phyloP scores from a whole-genome alignment of 371 early-diverging fungal species.

The Aphelidium insulamus region DNA sequence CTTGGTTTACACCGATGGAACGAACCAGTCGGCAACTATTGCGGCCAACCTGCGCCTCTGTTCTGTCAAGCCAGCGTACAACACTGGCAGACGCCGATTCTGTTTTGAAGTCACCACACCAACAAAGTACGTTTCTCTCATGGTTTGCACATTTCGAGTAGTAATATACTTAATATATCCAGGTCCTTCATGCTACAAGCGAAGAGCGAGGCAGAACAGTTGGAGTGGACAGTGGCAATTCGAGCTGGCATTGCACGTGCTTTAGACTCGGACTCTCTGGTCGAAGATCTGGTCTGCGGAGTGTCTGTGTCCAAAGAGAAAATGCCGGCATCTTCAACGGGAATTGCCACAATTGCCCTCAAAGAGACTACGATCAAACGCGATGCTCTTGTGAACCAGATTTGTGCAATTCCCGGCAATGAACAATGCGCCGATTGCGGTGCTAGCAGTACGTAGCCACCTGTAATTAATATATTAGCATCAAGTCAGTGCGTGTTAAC shows the following conservation, averaged over 20 bases:
- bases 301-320: too few species aligned
- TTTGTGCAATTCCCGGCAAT: slow-evolving; percentile 32
- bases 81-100: slow-evolving; percentile 48
- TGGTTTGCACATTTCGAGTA: too few species aligned
- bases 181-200: slow-evolving; percentile 63
- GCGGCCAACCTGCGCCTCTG: slow-evolving; percentile 45
- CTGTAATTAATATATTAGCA: not conserved
- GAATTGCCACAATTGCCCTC: not conserved
- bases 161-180: too few species aligned
- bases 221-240: slow-evolving; percentile 57
- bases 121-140: slow-evolving; percentile 29
- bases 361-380: not conserved
- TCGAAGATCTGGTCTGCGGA: too few species aligned
- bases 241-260: slow-evolving; percentile 42
- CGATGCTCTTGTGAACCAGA: slow-evolving; percentile 3
- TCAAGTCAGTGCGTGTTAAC: too few species aligned
- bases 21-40: too few species aligned
- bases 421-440: slow-evolving; percentile 67
- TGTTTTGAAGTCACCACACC: slow-evolving; percentile 71
- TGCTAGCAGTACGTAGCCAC: slow-evolving; percentile 9
- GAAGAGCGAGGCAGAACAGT: slow-evolving; percentile 44
- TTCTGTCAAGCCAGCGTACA: slow-evolving; percentile 39
- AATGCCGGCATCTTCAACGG: too few species aligned
- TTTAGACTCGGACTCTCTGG: slow-evolving; percentile 13
- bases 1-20: too few species aligned